phyloP scores from a whole-genome alignment of 2,329 filamentous ascomycete species.

The Fusarium brachygibbosum region DNA sequence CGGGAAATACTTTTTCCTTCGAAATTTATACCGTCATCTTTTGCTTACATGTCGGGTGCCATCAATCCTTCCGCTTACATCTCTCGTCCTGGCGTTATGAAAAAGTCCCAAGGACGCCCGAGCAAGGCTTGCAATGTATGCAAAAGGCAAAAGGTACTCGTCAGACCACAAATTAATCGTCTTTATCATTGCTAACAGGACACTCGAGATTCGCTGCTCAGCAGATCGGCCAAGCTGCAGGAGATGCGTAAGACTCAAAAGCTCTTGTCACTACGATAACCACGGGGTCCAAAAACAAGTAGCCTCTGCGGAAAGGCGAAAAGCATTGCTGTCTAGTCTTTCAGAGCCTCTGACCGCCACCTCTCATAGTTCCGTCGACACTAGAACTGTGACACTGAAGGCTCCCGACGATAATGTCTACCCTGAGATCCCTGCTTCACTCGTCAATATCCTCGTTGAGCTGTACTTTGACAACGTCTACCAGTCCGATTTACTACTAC shows the following conservation, averaged over 20 bases:
- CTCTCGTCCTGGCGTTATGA: too few relatives aligned
- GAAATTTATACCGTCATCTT: too few relatives aligned
- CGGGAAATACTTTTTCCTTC: background rate
- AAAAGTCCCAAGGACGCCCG: conserved; percentile 13
- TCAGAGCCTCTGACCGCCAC: background rate
- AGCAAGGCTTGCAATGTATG: conserved; percentile 35
- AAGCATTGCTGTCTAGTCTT: rapidly evolving
- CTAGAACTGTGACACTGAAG: too few relatives aligned
- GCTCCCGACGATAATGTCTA: too few relatives aligned
- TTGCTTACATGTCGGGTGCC: too few relatives aligned
- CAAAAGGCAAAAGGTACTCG: conserved; percentile 38
- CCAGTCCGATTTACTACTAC: conserved; percentile 26
- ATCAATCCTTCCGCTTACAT: too few relatives aligned
- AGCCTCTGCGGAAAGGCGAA: too few relatives aligned
- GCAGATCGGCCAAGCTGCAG: conserved; percentile 38
- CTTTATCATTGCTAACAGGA: background rate
- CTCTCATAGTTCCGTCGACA: too few relatives aligned
- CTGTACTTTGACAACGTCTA: conserved; percentile 41
- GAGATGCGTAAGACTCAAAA: conserved; percentile 24
- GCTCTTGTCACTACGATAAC: conserved; percentile 8
- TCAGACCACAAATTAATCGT: rapidly evolving
- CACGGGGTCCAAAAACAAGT: rapidly evolving
- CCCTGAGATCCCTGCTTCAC: background rate
- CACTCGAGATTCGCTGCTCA: conserved; percentile 34
- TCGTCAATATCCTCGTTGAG: background rate